phyloP scores from a whole-genome alignment of 257 asterid genomes.

The Solanum dulcamara region DNA sequence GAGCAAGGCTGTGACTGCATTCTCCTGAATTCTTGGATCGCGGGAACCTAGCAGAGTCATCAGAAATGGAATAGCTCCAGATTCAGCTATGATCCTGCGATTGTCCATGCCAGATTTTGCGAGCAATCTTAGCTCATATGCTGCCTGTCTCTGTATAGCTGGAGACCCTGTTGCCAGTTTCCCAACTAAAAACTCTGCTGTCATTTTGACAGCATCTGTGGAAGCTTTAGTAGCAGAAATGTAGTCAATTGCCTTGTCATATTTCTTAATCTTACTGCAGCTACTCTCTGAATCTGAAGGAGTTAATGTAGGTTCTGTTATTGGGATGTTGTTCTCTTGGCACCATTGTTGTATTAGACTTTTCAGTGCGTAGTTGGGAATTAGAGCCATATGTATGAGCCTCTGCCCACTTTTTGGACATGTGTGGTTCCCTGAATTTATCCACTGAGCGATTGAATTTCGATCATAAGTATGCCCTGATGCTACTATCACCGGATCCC shows the following conservation, averaged over 20 bases:
- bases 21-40: conserved; percentile 66
- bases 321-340: conserved; percentile 55
- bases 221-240: conserved; percentile 61
- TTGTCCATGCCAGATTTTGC: conserved; percentile 92
- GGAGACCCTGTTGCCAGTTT: conserved; percentile 71
- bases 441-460: conserved; percentile 69
- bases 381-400: conserved; percentile 78
- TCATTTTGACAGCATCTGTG: conserved; percentile 65
- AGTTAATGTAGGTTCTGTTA: conserved; percentile 22
- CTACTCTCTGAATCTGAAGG: conserved; percentile 28
- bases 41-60: conserved; percentile 39
- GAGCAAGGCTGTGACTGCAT: conserved; percentile 76
- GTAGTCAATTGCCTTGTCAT: conserved; percentile 43
- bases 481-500: conserved; percentile 72
- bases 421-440: conserved; percentile 73
- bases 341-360: conserved; percentile 70
- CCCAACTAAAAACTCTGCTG: conserved; percentile 69
- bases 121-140: conserved; percentile 64
- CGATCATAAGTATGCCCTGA: conserved; percentile 90
- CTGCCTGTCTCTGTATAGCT: conserved; percentile 75
- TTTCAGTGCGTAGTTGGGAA: conserved; percentile 64
- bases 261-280: conserved; percentile 34
- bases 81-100: conserved; percentile 73
- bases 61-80: conserved; percentile 78
- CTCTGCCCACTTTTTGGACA: conserved; percentile 88